phyloP scores from a whole-genome alignment of 495 filamentous ascomycete genomes.

The Cairneyella variabilis region DNA sequence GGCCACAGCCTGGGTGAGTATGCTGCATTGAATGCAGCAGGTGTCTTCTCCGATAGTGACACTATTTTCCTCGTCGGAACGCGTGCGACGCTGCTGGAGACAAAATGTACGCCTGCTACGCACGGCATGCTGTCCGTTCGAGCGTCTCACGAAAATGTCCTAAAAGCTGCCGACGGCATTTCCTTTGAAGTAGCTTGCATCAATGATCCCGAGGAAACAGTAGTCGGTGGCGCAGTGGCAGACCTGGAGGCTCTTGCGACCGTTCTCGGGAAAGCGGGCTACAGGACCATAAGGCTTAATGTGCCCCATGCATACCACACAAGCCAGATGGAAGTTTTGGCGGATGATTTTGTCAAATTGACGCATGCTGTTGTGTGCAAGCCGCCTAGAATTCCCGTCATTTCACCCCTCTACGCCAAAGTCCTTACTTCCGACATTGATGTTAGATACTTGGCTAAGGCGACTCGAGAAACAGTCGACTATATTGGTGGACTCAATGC shows the following conservation, averaged over 20 bases:
- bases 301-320: slow-evolving; percentile 81
- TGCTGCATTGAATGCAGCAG: slow-evolving; percentile 76
- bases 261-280: slow-evolving; percentile 52
- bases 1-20: slow-evolving; percentile 89
- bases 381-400: slow-evolving; percentile 56
- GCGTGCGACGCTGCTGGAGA: slow-evolving; percentile 67
- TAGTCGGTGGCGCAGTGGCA: slow-evolving; percentile 47
- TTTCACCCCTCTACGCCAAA: slow-evolving; percentile 63
- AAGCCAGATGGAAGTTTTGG: slow-evolving; percentile 67
- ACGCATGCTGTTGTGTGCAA: slow-evolving; percentile 56
- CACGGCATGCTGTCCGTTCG: slow-evolving; percentile 63
- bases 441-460: slow-evolving; percentile 56
- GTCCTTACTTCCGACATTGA: slow-evolving; percentile 54
- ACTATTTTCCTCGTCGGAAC: slow-evolving; percentile 76
- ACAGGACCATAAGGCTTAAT: slow-evolving; percentile 61
- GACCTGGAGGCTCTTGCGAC: slow-evolving; percentile 56
- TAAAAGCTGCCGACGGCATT: slow-evolving; percentile 30
- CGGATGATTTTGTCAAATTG: slow-evolving; percentile 57
- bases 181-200: slow-evolving; percentile 52
- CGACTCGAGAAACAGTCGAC: slow-evolving; percentile 69
- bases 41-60: slow-evolving; percentile 73
- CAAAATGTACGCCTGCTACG: slow-evolving; percentile 65
- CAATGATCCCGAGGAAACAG: slow-evolving; percentile 57
- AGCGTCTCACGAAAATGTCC: slow-evolving; percentile 36
- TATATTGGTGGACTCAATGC: slow-evolving; percentile 60